Conservation (phyloP, 1,284 basidiomycete genomes). For the Sanguinoderma infundibulare region DNA sequence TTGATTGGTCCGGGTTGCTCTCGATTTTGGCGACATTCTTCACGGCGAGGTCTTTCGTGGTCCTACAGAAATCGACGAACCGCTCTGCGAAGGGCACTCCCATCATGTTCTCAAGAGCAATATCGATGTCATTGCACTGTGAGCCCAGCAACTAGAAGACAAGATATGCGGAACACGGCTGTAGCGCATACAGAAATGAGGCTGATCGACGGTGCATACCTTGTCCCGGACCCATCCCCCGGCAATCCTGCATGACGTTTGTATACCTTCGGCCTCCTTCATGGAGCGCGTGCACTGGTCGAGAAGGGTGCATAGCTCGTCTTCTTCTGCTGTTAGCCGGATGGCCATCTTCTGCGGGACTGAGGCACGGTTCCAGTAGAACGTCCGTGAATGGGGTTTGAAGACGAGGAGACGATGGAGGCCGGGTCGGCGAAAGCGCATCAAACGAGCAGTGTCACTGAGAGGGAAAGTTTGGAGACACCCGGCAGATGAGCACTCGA, state of each 20-base stretch:
- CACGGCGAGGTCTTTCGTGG: constrained; percentile 56
- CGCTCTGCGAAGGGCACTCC: constrained; percentile 89
- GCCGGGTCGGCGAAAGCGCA: constrained; percentile 5
- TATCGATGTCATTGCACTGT: constrained; percentile 92
- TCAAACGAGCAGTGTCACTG: constrained; percentile 1
- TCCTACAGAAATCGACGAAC: constrained; percentile 72
- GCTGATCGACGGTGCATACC: constrained; percentile 50
- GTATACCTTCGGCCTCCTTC: constrained; percentile 51
- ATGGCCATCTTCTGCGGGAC: constrained; percentile 39
- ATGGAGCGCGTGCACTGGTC: constrained; percentile 68
- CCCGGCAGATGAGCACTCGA: neutral
- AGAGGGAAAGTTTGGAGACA: neutral
- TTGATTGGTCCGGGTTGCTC: constrained; percentile 96
- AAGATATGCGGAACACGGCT: neutral
- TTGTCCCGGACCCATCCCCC: constrained; percentile 99
- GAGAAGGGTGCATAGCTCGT: constrained; percentile 64
- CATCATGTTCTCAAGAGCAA: constrained; percentile 90
- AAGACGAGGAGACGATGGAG: neutral
- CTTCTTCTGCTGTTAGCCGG: constrained; percentile 59
- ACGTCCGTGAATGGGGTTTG: neutral
- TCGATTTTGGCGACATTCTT: constrained; percentile 83
- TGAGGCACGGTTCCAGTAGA: constrained; percentile 21
- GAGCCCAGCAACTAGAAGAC: constrained; percentile 75
- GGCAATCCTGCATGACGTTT: constrained; percentile 83
- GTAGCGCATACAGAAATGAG: neutral